Percentiles rank a stretch among this genome's conserved stretches.
Evolutionary conservation across 805 yeast species (phyloP).

Genomic region (Saccharomyces kudriavzevii): DNA sequence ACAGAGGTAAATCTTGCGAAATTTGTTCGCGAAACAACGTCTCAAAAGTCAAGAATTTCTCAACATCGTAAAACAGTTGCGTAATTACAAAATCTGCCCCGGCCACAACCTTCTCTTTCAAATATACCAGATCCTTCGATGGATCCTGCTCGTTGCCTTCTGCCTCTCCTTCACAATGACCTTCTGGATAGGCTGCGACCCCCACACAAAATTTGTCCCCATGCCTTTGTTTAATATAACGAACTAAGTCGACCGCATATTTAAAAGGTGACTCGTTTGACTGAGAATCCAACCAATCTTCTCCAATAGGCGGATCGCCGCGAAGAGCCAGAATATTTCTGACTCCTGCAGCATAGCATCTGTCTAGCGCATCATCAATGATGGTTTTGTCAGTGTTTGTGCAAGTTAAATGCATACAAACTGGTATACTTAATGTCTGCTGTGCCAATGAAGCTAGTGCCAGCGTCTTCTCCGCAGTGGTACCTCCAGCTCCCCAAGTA

Average conservation of each 20-base stretch:
- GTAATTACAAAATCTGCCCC: constrained; percentile 94
- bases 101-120: constrained; percentile 79
- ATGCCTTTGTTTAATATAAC: constrained; percentile 59
- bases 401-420: constrained; percentile 91
- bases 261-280: constrained; percentile 48
- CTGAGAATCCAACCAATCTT: constrained; percentile 24
- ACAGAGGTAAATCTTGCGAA: constrained; percentile 43
- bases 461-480: constrained; percentile 78
- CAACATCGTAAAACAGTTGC: constrained; percentile 84
- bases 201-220: constrained; percentile 88
- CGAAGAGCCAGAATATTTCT: constrained; percentile 84
- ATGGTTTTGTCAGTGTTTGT: constrained; percentile 77
- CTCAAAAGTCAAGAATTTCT: constrained; percentile 64
- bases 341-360: constrained; percentile 71
- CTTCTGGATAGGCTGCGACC: constrained; percentile 97
- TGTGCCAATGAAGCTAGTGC: constrained; percentile 76
- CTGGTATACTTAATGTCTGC: constrained; percentile 68
- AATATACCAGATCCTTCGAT: constrained; percentile 61
- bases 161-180: constrained; percentile 79
- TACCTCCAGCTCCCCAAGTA: constrained; percentile 99
- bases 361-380: constrained; percentile 69
- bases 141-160: constrained; percentile 59
- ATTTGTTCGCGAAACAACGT: constrained; percentile 37
- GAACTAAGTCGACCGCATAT: constrained; percentile 80
- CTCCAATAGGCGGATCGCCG: constrained; percentile 89